Conservation (phyloP, 441 rosid genomes). For the Syzygium malaccense region DNA sequence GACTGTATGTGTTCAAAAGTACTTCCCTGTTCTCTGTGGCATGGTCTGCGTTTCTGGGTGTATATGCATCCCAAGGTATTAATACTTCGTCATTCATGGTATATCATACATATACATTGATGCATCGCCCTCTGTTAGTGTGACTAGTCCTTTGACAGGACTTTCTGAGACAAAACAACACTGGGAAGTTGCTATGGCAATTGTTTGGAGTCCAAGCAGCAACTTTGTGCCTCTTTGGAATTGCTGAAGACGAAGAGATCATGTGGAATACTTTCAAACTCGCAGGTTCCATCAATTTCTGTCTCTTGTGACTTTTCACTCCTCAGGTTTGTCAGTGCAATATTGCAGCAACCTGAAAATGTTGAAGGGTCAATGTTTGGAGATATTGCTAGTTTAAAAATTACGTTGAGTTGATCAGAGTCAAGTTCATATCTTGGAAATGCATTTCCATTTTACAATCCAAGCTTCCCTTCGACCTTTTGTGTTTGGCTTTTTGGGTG, state of each 20-base stretch:
- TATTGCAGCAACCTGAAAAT: not conserved
- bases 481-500: not conserved
- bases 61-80: conserved; percentile 97
- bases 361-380: not conserved
- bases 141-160: conserved; percentile 41
- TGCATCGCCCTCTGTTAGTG: not conserved
- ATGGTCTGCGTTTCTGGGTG: conserved; percentile 68
- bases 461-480: not conserved
- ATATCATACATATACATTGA: not conserved
- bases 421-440: not conserved
- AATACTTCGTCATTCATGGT: not conserved
- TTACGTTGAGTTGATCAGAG: not conserved
- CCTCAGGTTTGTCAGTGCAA: not conserved
- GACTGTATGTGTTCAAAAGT: conserved; percentile 86
- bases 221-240: conserved; percentile 75
- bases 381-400: not conserved
- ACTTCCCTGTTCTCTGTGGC: conserved; percentile 48
- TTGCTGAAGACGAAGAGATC: conserved; percentile 80
- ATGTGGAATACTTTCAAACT: conserved; percentile 78
- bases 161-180: conserved; percentile 87
- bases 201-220: conserved; percentile 73
- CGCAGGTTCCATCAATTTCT: conserved; percentile 42
- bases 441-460: not conserved
- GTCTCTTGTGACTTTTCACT: not conserved
- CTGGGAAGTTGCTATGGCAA: conserved; percentile 89